Percentiles rank a stretch among this genome's conserved stretches.
Evolutionary conservation across 2,329 filamentous ascomycete species (phyloP).

Genomic region (Dactylellina drechsleri): DNA sequence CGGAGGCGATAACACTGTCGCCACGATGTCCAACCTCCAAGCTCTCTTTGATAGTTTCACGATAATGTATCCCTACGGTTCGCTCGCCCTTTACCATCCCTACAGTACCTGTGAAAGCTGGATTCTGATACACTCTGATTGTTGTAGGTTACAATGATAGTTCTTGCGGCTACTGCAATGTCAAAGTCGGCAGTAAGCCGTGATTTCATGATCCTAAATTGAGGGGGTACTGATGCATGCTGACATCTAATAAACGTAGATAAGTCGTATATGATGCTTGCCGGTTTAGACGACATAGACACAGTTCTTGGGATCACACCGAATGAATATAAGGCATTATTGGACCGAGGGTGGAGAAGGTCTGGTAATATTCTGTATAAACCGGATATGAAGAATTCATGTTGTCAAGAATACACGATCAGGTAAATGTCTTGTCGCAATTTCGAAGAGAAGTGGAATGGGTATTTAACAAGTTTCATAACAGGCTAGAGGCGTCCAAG

Average conservation of each 20-base stretch:
- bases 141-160: constrained; percentile 40
- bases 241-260: constrained; percentile 8
- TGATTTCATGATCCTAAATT: neutral
- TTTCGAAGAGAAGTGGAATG: neutral
- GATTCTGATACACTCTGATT: constrained; percentile 3
- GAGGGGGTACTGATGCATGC: constrained; percentile 1
- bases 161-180: constrained; percentile 51
- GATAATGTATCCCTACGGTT: constrained; percentile 47
- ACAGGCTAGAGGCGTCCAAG: constrained; percentile 29
- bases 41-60: constrained; percentile 14
- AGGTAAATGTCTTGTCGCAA: constrained; percentile 58
- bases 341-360: constrained; percentile 81
- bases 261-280: constrained; percentile 53
- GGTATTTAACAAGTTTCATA: neutral
- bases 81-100: neutral
- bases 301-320: constrained; percentile 38
- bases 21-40: constrained; percentile 5
- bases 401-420: constrained; percentile 91
- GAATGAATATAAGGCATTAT: constrained; percentile 73
- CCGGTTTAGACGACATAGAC: constrained; percentile 25
- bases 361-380: constrained; percentile 77
- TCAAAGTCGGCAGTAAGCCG: constrained; percentile 44
- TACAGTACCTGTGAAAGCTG: neutral
- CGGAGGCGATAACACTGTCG: neutral
- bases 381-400: constrained; percentile 80